These are phyloP conservation scores for Bigelowiella natans DNA, from an alignment of 78 protist species.

Conservation along the genomic window DNA sequence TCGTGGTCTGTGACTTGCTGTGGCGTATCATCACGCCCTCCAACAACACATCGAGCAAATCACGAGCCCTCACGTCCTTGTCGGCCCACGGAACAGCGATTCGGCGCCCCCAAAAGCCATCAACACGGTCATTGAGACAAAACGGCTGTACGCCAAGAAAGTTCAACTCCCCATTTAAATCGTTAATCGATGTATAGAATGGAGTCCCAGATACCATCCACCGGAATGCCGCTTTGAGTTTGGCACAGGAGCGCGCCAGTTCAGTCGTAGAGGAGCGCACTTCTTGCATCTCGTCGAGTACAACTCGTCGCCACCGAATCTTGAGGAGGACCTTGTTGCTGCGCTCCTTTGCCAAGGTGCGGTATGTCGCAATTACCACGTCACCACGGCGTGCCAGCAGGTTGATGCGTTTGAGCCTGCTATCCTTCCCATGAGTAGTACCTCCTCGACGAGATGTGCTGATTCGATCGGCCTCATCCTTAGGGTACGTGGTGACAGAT, in stretches of 20 bases:
- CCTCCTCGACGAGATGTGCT: too few relatives aligned
- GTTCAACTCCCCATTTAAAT: not conserved
- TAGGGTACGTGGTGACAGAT: too few relatives aligned
- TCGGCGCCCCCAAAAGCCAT: slow-evolving; percentile 10
- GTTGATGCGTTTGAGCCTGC: not conserved
- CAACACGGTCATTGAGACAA: not conserved
- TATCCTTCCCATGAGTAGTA: too few relatives aligned
- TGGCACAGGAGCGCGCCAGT: not conserved
- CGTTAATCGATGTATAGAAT: not conserved
- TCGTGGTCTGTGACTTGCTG: not conserved
- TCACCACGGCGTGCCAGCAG: not conserved
- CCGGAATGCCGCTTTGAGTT: not conserved
- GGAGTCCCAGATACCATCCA: slow-evolving; percentile 12
- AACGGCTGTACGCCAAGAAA: not conserved
- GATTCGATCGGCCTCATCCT: too few relatives aligned
- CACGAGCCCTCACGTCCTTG: not conserved
- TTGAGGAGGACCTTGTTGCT: not conserved
- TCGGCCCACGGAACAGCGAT: too few relatives aligned
- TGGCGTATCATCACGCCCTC: not conserved
- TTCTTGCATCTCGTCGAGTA: slow-evolving; percentile 3
- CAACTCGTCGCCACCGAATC: not conserved
- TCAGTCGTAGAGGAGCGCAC: not conserved
- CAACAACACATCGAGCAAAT: too few relatives aligned
- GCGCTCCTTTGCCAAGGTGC: not conserved
- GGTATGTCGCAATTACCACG: not conserved